Conservation (phyloP, 768 basidiomycete genomes). For the Lactarius deliciosus region DNA sequence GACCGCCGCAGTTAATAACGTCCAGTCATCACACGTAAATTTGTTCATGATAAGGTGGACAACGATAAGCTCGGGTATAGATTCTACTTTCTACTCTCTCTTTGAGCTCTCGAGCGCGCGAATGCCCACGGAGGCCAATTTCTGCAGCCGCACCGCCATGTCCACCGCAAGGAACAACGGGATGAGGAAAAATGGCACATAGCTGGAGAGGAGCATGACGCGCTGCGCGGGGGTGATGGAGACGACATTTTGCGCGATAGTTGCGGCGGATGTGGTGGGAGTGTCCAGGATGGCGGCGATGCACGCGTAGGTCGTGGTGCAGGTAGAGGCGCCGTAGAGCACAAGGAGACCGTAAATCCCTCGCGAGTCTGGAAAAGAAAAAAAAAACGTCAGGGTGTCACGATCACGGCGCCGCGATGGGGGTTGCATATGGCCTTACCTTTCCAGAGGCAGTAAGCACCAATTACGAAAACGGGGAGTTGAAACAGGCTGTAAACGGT, state of each 20-base stretch:
- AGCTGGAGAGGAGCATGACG: slow-evolving; percentile 59
- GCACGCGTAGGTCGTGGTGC: slow-evolving; percentile 76
- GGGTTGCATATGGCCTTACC: slow-evolving; percentile 37
- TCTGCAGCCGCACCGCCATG: slow-evolving; percentile 47
- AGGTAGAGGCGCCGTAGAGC: slow-evolving; percentile 73
- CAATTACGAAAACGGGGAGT: slow-evolving; percentile 75
- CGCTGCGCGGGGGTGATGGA: slow-evolving; percentile 54
- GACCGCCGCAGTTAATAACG: background rate
- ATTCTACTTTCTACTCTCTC: background rate
- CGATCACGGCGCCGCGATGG: background rate
- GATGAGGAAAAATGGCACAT: slow-evolving; percentile 73
- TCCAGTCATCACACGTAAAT: background rate
- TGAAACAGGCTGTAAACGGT: slow-evolving; percentile 56
- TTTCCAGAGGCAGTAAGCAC: slow-evolving; percentile 56
- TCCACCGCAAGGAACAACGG: slow-evolving; percentile 74
- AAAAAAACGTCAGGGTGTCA: background rate
- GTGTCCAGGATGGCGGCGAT: slow-evolving; percentile 57
- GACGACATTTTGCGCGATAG: slow-evolving; percentile 35
- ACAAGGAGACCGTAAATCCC: slow-evolving; percentile 63
- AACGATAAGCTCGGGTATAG: background rate
- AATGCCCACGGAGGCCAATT: slow-evolving; percentile 25
- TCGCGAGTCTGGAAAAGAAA: slow-evolving; percentile 43
- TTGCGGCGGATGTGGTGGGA: slow-evolving; percentile 42
- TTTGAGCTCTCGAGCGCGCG: slow-evolving; percentile 16
- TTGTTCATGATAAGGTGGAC: background rate